Conservation (phyloP, 305 asterid genomes). For the Rubia tinctorum region DNA sequence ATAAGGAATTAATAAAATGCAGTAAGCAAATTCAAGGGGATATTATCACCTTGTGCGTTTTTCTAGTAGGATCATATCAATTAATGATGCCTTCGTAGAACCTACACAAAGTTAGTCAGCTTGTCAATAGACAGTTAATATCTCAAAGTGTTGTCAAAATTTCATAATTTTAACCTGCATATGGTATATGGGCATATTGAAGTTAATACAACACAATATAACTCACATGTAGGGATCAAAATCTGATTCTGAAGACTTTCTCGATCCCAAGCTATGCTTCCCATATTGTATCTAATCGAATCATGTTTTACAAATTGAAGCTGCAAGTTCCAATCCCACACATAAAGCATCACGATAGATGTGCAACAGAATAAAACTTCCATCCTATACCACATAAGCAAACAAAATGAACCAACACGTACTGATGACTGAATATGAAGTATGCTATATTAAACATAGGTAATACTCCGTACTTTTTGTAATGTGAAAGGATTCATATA, state of each 20-base stretch:
- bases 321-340: constrained; percentile 38
- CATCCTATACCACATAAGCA: background rate
- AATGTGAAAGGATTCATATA: too few relatives aligned
- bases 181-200: too few relatives aligned
- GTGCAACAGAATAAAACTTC: background rate
- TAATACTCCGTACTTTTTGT: too few relatives aligned
- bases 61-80: constrained; percentile 49
- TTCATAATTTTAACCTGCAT: too few relatives aligned
- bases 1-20: background rate
- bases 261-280: constrained; percentile 26
- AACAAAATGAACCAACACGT: background rate
- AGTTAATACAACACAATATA: background rate
- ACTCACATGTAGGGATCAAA: constrained; percentile 42
- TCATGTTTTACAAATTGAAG: constrained; percentile 65
- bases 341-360: background rate
- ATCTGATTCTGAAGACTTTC: constrained; percentile 26
- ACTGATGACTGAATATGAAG: background rate
- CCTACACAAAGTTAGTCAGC: constrained; percentile 42
- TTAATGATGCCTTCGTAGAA: constrained; percentile 54
- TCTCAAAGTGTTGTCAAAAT: too few relatives aligned
- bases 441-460: too few relatives aligned
- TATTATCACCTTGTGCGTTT: constrained; percentile 53
- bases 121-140: constrained; percentile 8
- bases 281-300: constrained; percentile 40
- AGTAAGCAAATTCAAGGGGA: background rate